Evolutionary conservation across 1,284 basidiomycete species (phyloP), one percentile per base, ranked within the genome.

Genomic region (Phlebopus sp.): DNA sequence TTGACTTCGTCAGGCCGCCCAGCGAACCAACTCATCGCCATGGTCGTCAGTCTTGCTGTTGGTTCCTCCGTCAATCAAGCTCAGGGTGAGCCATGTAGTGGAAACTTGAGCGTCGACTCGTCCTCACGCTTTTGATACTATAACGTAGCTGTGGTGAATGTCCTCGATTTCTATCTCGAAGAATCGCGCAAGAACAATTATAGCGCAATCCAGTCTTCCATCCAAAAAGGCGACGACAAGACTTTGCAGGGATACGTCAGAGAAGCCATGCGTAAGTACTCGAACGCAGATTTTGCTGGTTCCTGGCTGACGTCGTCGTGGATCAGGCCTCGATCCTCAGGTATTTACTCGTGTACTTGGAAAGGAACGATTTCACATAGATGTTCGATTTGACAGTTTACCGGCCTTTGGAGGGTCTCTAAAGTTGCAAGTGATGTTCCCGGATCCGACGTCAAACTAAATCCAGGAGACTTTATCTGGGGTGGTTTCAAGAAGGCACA

Each of bases 161-260:
- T 81, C 18, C 64, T 84, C 44, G 75, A 83, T 56, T 81, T 81
- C 59, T 84, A 79, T 62, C 60, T 84, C 19, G 73, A 75, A 36
- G 72, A 73, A 11, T 59, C 59, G 19, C 69, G 67, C 15, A 59
- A 59, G 9, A 57, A 64, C 37, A 72, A 78, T 51, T 62, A 69
- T 11, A 64, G 58, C 0, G 62, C 72, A 31, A 72, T 82, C 32
- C 44, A 70, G 15, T 48, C 65, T 34, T 61, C 79, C 5, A 62
- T 67, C 11, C 58, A 64, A 29, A 59, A 59, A 23, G 60, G 66
- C 5, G 73, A 74, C 47, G 60, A 58, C 3, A 66, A 69, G 38
- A 44, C 73, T 23, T 59, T 82, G 17, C 66, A 66, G 7, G 78
- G 78, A 9, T 82, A 82, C 58, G 74, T 79, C 18, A 63, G 72